Evolutionary conservation across 768 basidiomycete genomes (phyloP).

Genomic region (Tulasnella sp.): DNA sequence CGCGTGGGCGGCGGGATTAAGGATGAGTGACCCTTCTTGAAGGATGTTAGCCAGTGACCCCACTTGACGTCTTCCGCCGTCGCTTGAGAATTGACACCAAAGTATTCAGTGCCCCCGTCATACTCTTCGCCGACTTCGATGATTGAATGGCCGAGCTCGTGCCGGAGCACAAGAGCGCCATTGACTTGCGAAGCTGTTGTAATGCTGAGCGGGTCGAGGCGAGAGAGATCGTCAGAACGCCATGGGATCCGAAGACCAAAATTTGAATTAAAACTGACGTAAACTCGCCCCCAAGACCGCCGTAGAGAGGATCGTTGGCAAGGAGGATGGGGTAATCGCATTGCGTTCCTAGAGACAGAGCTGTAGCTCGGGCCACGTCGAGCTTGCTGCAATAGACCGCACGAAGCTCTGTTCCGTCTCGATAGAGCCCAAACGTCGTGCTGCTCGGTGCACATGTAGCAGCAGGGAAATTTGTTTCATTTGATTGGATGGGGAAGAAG

Average conservation of each 20-base stretch:
- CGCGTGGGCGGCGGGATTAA: background rate
- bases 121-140: conserved; percentile 76
- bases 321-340: conserved; percentile 69
- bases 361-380: conserved; percentile 56
- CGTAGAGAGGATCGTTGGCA: conserved; percentile 66
- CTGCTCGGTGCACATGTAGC: conserved; percentile 33
- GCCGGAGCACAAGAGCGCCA: conserved; percentile 58
- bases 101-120: conserved; percentile 61
- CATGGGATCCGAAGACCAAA: background rate
- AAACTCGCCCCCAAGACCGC: conserved; percentile 65
- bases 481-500: background rate
- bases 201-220: conserved; percentile 33
- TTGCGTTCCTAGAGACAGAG: conserved; percentile 45
- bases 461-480: conserved; percentile 1
- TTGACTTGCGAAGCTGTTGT: conserved; percentile 65
- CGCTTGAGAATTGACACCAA: background rate
- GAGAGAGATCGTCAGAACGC: background rate
- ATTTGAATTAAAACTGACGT: conserved; percentile 38
- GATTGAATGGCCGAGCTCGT: conserved; percentile 72
- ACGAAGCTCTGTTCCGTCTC: conserved; percentile 65
- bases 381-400: conserved; percentile 60
- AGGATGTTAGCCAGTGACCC: background rate
- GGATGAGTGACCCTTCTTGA: background rate
- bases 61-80: background rate
- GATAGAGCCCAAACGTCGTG: conserved; percentile 64